Evolutionary conservation across 306 rosid species (phyloP).

Genomic region (Parietaria judaica): DNA sequence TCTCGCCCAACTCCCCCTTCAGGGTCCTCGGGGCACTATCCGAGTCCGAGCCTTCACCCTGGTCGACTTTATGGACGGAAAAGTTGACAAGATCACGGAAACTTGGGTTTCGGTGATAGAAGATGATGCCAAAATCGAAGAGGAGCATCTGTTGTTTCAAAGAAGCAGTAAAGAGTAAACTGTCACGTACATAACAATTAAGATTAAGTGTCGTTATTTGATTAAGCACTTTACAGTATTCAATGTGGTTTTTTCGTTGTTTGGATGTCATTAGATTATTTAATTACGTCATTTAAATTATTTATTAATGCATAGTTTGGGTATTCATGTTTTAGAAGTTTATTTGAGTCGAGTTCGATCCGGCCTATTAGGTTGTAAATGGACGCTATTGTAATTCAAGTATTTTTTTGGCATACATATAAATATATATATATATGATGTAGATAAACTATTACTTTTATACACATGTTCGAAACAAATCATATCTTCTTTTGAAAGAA

Average conservation of each 20-base stretch:
- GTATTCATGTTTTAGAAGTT: too few relatives aligned
- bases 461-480: background rate
- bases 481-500: background rate
- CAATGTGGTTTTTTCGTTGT: constrained; percentile 10
- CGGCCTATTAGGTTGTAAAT: too few relatives aligned
- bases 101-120: constrained; percentile 69
- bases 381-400: too few relatives aligned
- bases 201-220: too few relatives aligned
- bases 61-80: constrained; percentile 48
- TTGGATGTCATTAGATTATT: too few relatives aligned
- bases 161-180: constrained; percentile 13
- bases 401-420: background rate
- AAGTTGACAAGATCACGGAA: constrained; percentile 54
- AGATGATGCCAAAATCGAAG: constrained; percentile 42
- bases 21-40: constrained; percentile 36
- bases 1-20: constrained; percentile 20
- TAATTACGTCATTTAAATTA: too few relatives aligned
- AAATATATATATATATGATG: background rate
- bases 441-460: background rate
- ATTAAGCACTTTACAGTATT: constrained; percentile 1
- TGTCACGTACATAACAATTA: too few relatives aligned
- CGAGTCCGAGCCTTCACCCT: constrained; percentile 71
- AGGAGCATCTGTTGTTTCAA: constrained; percentile 46
- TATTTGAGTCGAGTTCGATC: too few relatives aligned
- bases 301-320: too few relatives aligned